Conservation (phyloP, 2,329 filamentous ascomycete genomes). For the Aspergillus floridensis region DNA sequence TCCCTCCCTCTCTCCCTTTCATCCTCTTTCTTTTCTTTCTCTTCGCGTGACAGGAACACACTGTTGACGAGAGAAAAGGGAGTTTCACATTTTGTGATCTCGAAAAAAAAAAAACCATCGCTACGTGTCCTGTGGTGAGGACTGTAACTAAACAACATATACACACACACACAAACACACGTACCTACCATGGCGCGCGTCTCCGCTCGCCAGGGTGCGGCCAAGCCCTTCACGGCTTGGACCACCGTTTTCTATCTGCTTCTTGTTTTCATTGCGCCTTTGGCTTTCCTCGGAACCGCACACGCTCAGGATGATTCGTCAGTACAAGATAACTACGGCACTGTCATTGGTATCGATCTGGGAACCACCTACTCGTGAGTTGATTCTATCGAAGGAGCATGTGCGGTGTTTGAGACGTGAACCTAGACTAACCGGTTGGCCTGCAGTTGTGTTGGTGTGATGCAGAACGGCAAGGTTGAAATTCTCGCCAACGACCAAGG, state of each 20-base stretch:
- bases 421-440: conserved; percentile 16
- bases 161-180: conserved; percentile 7
- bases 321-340: conserved; percentile 72
- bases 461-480: conserved; percentile 92
- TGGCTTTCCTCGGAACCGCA: conserved; percentile 75
- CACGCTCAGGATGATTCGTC: conserved; percentile 68
- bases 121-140: conserved; percentile 13
- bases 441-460: conserved; percentile 86
- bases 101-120: no score
- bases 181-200: conserved; percentile 55
- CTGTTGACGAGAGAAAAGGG: background rate
- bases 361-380: conserved; percentile 71
- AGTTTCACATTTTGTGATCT: background rate
- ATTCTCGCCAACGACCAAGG: conserved; percentile 96
- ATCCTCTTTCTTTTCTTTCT: conserved; percentile 7
- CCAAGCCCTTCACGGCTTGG: conserved; percentile 72
- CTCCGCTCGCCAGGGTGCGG: conserved; percentile 58
- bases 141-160: conserved; percentile 7
- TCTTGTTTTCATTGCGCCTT: conserved; percentile 78
- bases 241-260: conserved; percentile 88
- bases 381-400: background rate
- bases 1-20: conserved; percentile 10
- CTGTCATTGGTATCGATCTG: conserved; percentile 90
- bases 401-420: background rate
- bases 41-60: background rate